These are phyloP conservation scores for Iberis pinnata DNA, from an alignment of 345 rosid genomes.

Conservation along the genomic window DNA sequence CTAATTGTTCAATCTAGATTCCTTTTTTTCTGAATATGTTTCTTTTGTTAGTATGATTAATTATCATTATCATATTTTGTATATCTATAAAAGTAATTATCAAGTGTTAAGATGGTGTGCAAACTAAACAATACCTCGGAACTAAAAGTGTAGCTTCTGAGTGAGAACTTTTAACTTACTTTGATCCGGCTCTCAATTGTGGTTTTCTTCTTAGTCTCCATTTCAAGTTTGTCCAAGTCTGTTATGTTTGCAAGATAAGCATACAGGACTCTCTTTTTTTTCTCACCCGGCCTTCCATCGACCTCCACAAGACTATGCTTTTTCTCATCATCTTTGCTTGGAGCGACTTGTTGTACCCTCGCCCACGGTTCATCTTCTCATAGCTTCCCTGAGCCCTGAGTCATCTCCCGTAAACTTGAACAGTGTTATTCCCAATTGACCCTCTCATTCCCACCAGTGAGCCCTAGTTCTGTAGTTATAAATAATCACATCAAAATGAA, in stretches of 20 bases:
- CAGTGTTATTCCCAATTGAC: slow-evolving; percentile 77
- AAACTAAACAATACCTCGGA: slow-evolving; percentile 7
- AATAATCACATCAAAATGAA: slow-evolving; percentile 26
- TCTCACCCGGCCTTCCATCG: slow-evolving; percentile 66
- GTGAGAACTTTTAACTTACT: slow-evolving; percentile 34
- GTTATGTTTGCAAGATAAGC: slow-evolving; percentile 70
- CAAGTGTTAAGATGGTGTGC: no score
- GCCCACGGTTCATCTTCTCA: slow-evolving; percentile 66
- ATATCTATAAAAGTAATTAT: no score
- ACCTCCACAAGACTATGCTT: slow-evolving; percentile 61
- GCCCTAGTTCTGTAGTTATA: slow-evolving; percentile 67
- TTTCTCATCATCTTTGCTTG: slow-evolving; percentile 71
- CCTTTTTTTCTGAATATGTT: no score
- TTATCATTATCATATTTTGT: no score
- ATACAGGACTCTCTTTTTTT: slow-evolving; percentile 61
- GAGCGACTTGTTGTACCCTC: slow-evolving; percentile 46
- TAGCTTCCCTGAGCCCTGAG: slow-evolving; percentile 72
- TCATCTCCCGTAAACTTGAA: slow-evolving; percentile 62
- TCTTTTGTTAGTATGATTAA: no score
- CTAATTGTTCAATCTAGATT: no score
- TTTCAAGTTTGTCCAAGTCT: slow-evolving; percentile 74
- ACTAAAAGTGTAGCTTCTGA: slow-evolving; percentile 28
- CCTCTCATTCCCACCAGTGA: slow-evolving; percentile 81
- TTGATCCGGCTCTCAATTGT: slow-evolving; percentile 59
- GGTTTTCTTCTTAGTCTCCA: slow-evolving; percentile 71